These are phyloP conservation scores for Draba incana DNA, from an alignment of 345 rosid genomes.

Conservation along the genomic window DNA sequence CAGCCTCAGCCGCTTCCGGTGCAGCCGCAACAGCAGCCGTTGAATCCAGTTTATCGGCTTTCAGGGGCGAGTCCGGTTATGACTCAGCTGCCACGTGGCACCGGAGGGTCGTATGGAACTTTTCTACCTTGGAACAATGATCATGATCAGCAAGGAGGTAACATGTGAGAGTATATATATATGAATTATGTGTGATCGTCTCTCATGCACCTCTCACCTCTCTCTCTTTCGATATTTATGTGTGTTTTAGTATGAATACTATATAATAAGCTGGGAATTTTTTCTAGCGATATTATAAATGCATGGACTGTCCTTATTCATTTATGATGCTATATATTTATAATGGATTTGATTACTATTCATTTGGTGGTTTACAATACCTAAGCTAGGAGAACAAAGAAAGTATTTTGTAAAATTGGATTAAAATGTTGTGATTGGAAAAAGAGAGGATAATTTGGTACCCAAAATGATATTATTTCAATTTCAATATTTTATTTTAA, in stretches of 20 bases:
- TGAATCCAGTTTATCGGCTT: conserved; percentile 34
- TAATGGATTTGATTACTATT: too few relatives aligned
- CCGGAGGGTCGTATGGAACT: conserved; percentile 46
- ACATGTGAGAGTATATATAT: conserved; percentile 49
- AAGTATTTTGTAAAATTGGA: too few relatives aligned
- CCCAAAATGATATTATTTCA: too few relatives aligned
- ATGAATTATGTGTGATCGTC: conserved; percentile 20
- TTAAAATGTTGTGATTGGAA: too few relatives aligned
- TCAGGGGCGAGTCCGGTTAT: conserved; percentile 38
- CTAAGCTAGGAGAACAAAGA: too few relatives aligned
- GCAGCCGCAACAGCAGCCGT: conserved; percentile 24
- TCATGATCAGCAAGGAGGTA: conserved; percentile 62
- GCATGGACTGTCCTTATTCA: conserved; percentile 32
- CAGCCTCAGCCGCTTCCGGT: conserved; percentile 40
- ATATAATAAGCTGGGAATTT: conserved; percentile 27
- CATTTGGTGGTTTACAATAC: too few relatives aligned
- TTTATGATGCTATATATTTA: conserved; percentile 10
- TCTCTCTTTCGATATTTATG: background rate
- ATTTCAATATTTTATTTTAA: too few relatives aligned
- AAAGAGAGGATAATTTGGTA: too few relatives aligned
- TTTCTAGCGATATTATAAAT: conserved; percentile 23
- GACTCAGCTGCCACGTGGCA: conserved; percentile 40
- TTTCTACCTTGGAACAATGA: conserved; percentile 58
- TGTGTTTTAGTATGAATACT: conserved; percentile 23
- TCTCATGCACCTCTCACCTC: background rate